Percentiles rank a stretch among this genome's conserved stretches.
Evolutionary conservation across 192 early-diverging fungal genomes (phyloP).

Genomic region (Phycomyces nitens): DNA sequence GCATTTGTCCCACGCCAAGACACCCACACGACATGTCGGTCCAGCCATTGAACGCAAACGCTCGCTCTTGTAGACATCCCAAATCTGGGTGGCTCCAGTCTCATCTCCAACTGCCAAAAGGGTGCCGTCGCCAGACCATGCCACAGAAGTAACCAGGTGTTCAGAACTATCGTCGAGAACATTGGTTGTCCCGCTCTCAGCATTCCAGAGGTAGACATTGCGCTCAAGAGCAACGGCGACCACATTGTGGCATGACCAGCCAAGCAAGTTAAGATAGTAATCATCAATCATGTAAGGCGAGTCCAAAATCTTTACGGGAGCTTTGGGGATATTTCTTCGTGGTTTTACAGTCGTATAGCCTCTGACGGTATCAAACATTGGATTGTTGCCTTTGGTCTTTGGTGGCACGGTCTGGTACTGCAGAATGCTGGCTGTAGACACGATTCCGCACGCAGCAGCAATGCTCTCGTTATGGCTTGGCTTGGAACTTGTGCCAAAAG

Average conservation of each 20-base stretch:
- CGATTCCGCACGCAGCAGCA: neutral
- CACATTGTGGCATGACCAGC: constrained; percentile 81
- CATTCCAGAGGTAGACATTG: constrained; percentile 91
- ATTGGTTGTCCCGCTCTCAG: constrained; percentile 64
- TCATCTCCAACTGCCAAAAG: constrained; percentile 69
- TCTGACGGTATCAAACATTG: neutral
- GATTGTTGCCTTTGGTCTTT: neutral
- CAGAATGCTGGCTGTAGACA: neutral
- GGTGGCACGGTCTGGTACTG: neutral
- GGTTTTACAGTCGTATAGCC: neutral
- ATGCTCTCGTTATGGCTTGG: neutral
- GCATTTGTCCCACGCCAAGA: constrained; percentile 80
- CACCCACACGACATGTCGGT: constrained; percentile 76
- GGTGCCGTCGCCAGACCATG: constrained; percentile 69
- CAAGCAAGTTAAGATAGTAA: constrained; percentile 93
- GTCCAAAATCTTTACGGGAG: constrained; percentile 83
- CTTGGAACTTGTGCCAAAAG: neutral
- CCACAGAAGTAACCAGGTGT: constrained; percentile 70
- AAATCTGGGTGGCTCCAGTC: constrained; percentile 84
- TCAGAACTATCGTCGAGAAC: constrained; percentile 41
- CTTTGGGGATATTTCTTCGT: constrained; percentile 69
- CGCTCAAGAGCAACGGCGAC: constrained; percentile 85
- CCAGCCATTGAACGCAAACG: constrained; percentile 84
- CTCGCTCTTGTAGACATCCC: constrained; percentile 75
- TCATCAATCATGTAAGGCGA: constrained; percentile 88